A percentile compares a stretch with the other conserved stretches of the same genome.
Evolutionary conservation across 2,329 filamentous ascomycete species (phyloP).

Genomic region (Ascochyta lentis): DNA sequence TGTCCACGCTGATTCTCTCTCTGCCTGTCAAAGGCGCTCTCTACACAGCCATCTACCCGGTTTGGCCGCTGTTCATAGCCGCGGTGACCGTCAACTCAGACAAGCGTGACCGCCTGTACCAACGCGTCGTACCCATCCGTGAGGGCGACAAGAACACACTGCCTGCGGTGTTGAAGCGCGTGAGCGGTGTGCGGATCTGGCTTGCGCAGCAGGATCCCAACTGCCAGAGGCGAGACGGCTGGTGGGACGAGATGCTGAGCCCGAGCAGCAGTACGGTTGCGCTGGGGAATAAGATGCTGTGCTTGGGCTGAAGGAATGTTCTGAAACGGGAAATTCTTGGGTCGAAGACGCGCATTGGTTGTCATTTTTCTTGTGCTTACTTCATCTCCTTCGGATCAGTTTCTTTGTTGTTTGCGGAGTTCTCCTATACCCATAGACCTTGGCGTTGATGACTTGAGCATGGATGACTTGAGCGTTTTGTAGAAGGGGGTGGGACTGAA

Average conservation of each 20-base stretch:
- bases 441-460: background rate
- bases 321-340: background rate
- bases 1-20: slow-evolving; percentile 33
- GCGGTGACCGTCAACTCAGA: slow-evolving; percentile 42
- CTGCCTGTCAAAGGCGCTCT: slow-evolving; percentile 42
- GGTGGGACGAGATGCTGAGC: slow-evolving; percentile 46
- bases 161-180: slow-evolving; percentile 38
- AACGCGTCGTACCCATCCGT: slow-evolving; percentile 39
- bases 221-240: slow-evolving; percentile 31
- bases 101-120: slow-evolving; percentile 40
- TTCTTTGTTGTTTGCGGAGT: background rate
- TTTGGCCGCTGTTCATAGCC: slow-evolving; percentile 45
- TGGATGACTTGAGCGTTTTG: too few relatives aligned
- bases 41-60: slow-evolving; percentile 43
- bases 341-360: background rate
- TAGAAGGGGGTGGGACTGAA: too few relatives aligned
- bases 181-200: slow-evolving; percentile 40
- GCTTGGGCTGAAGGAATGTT: slow-evolving; percentile 18
- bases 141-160: slow-evolving; percentile 44
- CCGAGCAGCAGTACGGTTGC: slow-evolving; percentile 35
- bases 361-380: background rate
- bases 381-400: background rate
- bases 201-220: slow-evolving; percentile 38
- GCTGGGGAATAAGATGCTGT: slow-evolving; percentile 21
- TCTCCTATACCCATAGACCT: background rate